Base-by-base conservation (phyloP, 768 basidiomycete species). In the Pulveroboletus sp. region DNA sequence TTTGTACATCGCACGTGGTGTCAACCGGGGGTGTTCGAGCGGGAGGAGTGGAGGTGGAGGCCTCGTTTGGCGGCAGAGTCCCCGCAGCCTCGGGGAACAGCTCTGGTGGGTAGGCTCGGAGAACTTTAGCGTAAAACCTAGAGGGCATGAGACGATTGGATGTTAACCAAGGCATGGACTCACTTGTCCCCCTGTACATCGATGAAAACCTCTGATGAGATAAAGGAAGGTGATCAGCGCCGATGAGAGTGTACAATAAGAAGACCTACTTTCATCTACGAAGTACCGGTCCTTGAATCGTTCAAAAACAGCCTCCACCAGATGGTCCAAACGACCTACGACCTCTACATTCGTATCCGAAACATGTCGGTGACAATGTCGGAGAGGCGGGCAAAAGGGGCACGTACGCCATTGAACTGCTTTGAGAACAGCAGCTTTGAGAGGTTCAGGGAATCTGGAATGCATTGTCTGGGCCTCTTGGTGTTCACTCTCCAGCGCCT, bases 221-320 rank as follows among this genome's bases (percentile, higher is more conserved):
- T 43, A 28, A 59, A 43, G 50, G 49, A 50, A 46, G 39, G 39
- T 14, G 45, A 54, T 67, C 39, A 59, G 58, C 46, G 45, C 28
- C 32, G 49, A 56, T 43, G 36, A 44, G 28, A 54, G 32, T 24
- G 8, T 32, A 39, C 31, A 39, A 49, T 47, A 46, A 39, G 50
- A 46, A 39, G 50, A 81, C 93, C 53, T 62, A 94, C 93, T 86
- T 71, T 99, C 96, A 58, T 83, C 84, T 38, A 79, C 73, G 69
- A 93, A 98, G 70, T 93, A 99, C 28, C 96, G 81, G 72, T 98
- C 89, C 61, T 93, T 93, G 78, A 93, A 98, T 46, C 96, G 86
- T 56, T 97, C 94, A 62, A 83, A 96, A 35, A 97, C 89, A 43
- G 87, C 85, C 67, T 99, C 96, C 15, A 95, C 93, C 17, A 99